phyloP scores from a whole-genome alignment of 1,284 basidiomycete genomes.

The Microstroma glucosiphilum region DNA sequence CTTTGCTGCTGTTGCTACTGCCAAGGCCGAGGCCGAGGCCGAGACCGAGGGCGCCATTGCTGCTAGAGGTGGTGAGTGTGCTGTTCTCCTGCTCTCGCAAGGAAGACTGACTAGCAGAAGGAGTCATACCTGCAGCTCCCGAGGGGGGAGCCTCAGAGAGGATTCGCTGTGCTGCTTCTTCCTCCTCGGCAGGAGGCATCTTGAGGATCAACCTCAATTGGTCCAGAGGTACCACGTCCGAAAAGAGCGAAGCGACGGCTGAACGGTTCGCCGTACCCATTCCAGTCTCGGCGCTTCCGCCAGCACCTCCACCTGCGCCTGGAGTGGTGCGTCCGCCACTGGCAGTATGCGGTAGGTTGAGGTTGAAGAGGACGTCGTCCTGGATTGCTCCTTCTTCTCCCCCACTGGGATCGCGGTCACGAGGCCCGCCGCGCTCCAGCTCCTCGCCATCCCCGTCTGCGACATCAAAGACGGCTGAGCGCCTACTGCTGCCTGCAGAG shows the following conservation, averaged over 20 bases:
- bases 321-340: neutral
- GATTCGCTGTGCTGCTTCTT: neutral
- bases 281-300: neutral
- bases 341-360: neutral
- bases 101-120: too few relatives aligned
- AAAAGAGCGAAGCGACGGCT: neutral
- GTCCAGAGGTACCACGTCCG: slow-evolving; percentile 2
- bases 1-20: too few relatives aligned
- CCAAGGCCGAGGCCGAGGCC: too few relatives aligned
- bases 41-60: too few relatives aligned
- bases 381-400: slow-evolving; percentile 3
- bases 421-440: neutral
- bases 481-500: neutral
- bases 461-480: neutral
- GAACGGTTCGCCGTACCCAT: neutral
- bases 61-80: too few relatives aligned
- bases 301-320: neutral
- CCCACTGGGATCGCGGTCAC: neutral
- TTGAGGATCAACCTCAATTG: neutral
- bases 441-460: neutral
- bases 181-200: neutral
- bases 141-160: neutral
- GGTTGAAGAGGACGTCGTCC: slow-evolving; percentile 8
- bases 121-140: too few relatives aligned
- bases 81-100: too few relatives aligned